A percentile compares a stretch with the other conserved stretches of the same genome.
These are phyloP conservation scores for Aspergillus asperescens DNA, from an alignment of 495 filamentous ascomycete genomes.

Conservation along the genomic window DNA sequence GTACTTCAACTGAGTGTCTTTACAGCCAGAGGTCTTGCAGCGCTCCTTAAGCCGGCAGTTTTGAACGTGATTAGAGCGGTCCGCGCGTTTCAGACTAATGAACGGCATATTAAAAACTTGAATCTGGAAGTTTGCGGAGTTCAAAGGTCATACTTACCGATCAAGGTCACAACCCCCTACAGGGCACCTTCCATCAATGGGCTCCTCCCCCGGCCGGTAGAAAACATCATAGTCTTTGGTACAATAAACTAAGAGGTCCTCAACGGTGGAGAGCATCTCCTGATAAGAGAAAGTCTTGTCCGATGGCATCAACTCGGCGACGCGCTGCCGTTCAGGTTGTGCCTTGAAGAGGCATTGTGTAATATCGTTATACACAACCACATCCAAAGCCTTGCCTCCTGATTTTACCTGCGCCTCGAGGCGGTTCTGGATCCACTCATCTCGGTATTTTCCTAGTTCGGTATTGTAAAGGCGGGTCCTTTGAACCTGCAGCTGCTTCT, in stretches of 20 bases:
- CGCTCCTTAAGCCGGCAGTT: slow-evolving; percentile 1
- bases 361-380: slow-evolving; percentile 8
- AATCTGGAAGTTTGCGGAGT: not conserved
- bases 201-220: slow-evolving; percentile 7
- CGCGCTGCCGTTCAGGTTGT: slow-evolving; percentile 4
- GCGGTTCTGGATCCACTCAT: slow-evolving; percentile 3
- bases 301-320: slow-evolving; percentile 1
- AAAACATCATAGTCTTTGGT: slow-evolving; percentile 9
- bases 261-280: slow-evolving; percentile 8
- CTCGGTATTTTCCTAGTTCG: not conserved
- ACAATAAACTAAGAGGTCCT: slow-evolving; percentile 4
- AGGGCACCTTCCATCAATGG: slow-evolving; percentile 1
- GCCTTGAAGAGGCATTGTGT: slow-evolving; percentile 9
- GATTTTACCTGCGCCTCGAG: slow-evolving; percentile 1
- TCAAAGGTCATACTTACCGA: not conserved
- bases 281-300: slow-evolving; percentile 5
- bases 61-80: slow-evolving; percentile 5
- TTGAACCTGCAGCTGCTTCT: not conserved
- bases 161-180: not conserved
- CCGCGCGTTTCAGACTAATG: not conserved
- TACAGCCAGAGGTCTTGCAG: slow-evolving; percentile 1
- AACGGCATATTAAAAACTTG: not conserved
- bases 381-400: slow-evolving; percentile 3
- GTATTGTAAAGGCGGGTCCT: slow-evolving; percentile 3
- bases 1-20: slow-evolving; percentile 1